Conservation (phyloP, 306 rosid genomes). For the Gastrolobium bilobum region DNA sequence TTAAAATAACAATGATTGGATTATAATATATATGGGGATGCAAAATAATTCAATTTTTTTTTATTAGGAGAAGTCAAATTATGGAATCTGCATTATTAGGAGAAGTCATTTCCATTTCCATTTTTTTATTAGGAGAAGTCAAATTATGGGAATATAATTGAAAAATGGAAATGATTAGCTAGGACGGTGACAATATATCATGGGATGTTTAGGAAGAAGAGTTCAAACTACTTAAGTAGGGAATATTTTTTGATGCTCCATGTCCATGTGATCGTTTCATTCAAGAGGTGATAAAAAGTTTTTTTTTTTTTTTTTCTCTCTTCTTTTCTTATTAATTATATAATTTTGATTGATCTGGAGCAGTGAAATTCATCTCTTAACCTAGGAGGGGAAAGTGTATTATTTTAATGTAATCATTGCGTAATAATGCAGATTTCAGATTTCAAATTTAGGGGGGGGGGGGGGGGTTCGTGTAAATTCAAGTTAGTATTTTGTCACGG, state of each 20-base stretch:
- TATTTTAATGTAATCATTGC: neutral
- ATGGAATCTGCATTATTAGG: neutral
- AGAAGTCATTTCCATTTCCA: too few relatives aligned
- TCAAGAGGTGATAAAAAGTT: too few relatives aligned
- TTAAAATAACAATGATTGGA: constrained; percentile 18
- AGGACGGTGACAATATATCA: constrained; percentile 22
- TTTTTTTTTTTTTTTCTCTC: too few relatives aligned
- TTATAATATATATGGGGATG: neutral
- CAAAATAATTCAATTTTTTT: neutral
- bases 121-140: too few relatives aligned
- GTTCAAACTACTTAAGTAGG: constrained; percentile 15
- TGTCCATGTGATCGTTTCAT: too few relatives aligned
- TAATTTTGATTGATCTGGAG: too few relatives aligned
- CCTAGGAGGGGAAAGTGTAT: neutral
- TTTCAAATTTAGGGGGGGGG: neutral
- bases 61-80: constrained; percentile 13
- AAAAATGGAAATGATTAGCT: constrained; percentile 38
- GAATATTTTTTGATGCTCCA: too few relatives aligned
- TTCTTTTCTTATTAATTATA: too few relatives aligned
- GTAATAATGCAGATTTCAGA: constrained; percentile 3
- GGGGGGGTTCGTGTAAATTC: neutral
- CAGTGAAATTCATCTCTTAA: neutral
- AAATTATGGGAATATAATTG: constrained; percentile 18
- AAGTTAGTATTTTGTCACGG: neutral
- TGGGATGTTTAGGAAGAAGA: neutral